Conservation (phyloP, 225 moss, liverwort and hornwort genomes). For the Polytrichum formosum region DNA sequence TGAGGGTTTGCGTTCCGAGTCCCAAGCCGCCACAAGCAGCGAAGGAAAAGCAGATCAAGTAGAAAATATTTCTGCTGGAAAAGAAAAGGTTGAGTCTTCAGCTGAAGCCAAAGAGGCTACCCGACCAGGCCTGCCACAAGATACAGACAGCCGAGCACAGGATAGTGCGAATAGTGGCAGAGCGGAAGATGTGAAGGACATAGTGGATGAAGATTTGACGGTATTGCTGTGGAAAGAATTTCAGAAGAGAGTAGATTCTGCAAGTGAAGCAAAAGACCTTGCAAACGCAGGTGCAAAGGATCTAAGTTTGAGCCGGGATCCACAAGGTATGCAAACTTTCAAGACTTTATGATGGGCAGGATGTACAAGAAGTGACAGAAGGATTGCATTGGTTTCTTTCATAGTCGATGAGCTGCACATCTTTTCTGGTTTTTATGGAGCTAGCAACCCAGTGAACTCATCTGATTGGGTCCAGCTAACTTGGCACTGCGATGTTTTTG, state of each 20-base stretch:
- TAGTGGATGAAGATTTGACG: slow-evolving; percentile 8
- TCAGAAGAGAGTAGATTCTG: slow-evolving; percentile 9
- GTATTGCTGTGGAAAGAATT: slow-evolving; percentile 13
- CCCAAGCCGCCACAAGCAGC: not conserved
- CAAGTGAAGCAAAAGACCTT: slow-evolving; percentile 13
- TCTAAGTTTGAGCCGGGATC: not conserved
- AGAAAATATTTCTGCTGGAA: not conserved
- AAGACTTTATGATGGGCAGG: no score
- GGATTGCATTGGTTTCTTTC: no score
- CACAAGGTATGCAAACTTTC: slow-evolving; percentile 5
- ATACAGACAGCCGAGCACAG: not conserved
- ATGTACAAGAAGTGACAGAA: no score
- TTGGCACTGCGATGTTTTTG: not conserved
- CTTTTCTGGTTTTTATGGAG: no score
- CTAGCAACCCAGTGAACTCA: not conserved
- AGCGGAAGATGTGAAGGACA: slow-evolving; percentile 7
- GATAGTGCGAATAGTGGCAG: not conserved
- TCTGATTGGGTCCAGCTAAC: not conserved
- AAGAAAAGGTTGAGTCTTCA: not conserved
- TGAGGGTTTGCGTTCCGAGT: not conserved
- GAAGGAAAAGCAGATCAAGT: not conserved
- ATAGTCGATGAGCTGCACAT: no score
- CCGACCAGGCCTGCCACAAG: not conserved
- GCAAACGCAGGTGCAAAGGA: not conserved
- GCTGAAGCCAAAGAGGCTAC: not conserved